Percentiles rank a stretch among this genome's conserved stretches.
Conservation (phyloP, 2,329 filamentous ascomycete genomes). For the Cadophora luteo-olivacea region DNA sequence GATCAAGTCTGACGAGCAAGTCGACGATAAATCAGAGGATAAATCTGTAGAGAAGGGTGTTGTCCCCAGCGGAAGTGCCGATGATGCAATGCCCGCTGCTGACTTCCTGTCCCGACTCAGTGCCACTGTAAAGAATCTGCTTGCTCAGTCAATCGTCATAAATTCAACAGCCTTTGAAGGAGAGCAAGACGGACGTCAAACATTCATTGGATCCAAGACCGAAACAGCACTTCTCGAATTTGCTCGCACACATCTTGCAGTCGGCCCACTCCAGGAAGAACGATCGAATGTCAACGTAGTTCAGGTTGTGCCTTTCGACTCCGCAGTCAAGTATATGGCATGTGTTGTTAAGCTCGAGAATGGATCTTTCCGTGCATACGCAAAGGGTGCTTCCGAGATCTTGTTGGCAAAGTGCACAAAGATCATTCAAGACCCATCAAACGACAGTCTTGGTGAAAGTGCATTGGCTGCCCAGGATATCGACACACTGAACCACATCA, state of each 20-base stretch:
- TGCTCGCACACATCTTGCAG: conserved; percentile 68
- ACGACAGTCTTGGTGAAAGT: conserved; percentile 54
- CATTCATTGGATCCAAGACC: conserved; percentile 79
- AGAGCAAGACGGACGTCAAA: conserved; percentile 61
- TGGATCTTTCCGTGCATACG: conserved; percentile 52
- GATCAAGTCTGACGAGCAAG: conserved; percentile 35
- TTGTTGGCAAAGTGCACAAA: conserved; percentile 51
- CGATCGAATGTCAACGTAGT: conserved; percentile 65
- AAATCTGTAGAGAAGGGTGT: conserved; percentile 3
- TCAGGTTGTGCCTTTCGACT: conserved; percentile 53
- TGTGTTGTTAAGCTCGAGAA: conserved; percentile 61
- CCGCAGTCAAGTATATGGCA: conserved; percentile 70
- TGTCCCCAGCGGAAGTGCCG: neutral
- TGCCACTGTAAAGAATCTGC: conserved; percentile 46
- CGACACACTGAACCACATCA: conserved; percentile 51
- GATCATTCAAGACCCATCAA: conserved; percentile 64
- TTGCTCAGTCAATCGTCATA: conserved; percentile 69
- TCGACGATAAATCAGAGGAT: neutral
- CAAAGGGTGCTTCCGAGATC: conserved; percentile 62
- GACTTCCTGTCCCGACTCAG: conserved; percentile 36
- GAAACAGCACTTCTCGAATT: conserved; percentile 76
- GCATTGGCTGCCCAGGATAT: conserved; percentile 1
- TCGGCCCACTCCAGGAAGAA: conserved; percentile 66
- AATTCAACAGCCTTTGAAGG: conserved; percentile 76
- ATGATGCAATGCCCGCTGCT: conserved; percentile 4